Base-by-base conservation (phyloP, 192 early-diverging fungal genomes). In the Jimgerdemannia lactiflua region DNA sequence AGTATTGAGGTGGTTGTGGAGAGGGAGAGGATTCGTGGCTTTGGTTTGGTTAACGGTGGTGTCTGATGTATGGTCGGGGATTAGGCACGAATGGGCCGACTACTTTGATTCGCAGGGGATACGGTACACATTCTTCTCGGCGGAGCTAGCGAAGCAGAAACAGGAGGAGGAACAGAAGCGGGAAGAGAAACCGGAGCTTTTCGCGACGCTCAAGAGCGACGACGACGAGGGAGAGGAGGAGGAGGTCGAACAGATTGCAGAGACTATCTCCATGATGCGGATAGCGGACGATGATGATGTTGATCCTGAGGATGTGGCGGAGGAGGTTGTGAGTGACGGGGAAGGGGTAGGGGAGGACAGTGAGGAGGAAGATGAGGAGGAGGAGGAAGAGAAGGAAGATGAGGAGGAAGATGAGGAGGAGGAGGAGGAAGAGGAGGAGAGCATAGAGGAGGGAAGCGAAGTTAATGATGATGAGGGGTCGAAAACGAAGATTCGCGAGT, bases 91-190 rank as follows among this genome's bases (percentile, higher is more conserved):
- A 9, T 99, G 98, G 98, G 97, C 96, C 3, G 91, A 93, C 72
- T 94, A 95, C 77, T 97, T 99, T 84, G 91, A 94, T 59, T 71
- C 80, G 40, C 78, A 95, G 70, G 91, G 91, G 39, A 95, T 99
- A 73, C 84, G 85, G 68, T 98, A 95, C 73, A 88, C 91, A 70
- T 99, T 98, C 82, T 99, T 99, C 81, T 98, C 96, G 20, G 98
- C 98, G 71, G 91, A 91, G 41, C 75, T 94, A 67, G 95, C 94
- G 41, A 93, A 90, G 70, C 84, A 93, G 82, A 79, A 86, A 75
- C 86, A 91, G 77, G 93, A 98, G 77, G 88, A 91, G 71, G 95
- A 93, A 72, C 81, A 88, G 10, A 69, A 70, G 17, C 72, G 18
- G 68, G 59, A 41, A n/a, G 88, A 87, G 71, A 84, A 85, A 71